Evolutionary conservation across 805 yeast species (phyloP), one percentile per base, ranked within the genome.

Genomic region (Candida dendrica): DNA sequence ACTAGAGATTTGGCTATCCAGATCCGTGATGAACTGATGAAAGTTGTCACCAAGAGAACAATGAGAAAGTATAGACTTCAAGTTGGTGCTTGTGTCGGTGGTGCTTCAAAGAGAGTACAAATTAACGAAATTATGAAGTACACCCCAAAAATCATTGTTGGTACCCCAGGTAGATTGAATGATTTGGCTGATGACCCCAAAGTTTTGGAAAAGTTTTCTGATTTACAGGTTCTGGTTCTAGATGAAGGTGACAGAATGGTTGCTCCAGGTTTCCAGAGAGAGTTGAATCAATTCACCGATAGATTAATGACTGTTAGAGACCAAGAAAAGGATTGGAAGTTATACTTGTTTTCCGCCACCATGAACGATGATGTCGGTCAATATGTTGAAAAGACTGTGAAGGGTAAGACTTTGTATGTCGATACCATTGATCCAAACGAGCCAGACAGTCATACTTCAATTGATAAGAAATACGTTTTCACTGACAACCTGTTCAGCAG

Each of bases 241-340:
- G 97, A 90, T 61, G 98, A 90, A 66, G 96, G 96, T 32, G 97
- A 90, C 64, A 76, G 93, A 52, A 65, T 90, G 40, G 70, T 90
- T 46, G 93, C 84, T 60, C 79, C 77, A 46, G 95, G 95, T 15
- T 90, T 91, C 60, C 79, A 75, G 53, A 75, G 72, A 33, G 83
- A 77, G 47, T 68, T 90, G 45, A 70, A 73, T 42, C 65, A 68
- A 20, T 80, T 89, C 42, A 75, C 83, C 36, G 64, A 65, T 11
- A 59, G 53, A 32, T 63, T 86, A 47, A 71, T 65, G 37, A 56
- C 53, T 4, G 56, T 68, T 15, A 61, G 65, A 19, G 48, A 49
- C 13, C 65, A 66, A 6, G 58, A 61, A 3, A 47, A 56, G 6
- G 60, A 63, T 29, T 70, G 79, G 50, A 85, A 83, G 52, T 79